Base-by-base conservation (phyloP, 371 early-diverging fungal species). In the Mitosporidium daphniae region DNA sequence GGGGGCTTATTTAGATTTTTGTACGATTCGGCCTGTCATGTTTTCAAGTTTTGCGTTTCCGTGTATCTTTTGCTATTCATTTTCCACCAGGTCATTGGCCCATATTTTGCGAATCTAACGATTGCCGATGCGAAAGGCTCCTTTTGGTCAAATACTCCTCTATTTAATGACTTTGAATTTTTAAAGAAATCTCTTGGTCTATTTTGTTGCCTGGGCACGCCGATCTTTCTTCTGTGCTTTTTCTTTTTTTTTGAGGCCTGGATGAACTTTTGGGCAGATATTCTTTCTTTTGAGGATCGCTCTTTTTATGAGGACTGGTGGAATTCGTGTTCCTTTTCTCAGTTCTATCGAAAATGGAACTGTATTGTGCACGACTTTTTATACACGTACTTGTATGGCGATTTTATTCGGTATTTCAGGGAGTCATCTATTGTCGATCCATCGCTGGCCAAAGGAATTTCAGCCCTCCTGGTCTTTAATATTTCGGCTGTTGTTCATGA, bases 251-350 rank as follows among this genome's bases (percentile, higher is more conserved):
- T 37, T 5, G 34, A 37, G 26, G 10, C 23, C 26, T 37, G 30
- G 32, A 21, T 36, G 15, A 33, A 37, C 17, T 17, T 61, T 9
- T 75, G 80, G 50, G 86, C 82, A 14, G 91, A 94, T 37, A 38
- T 91, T 14, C 84, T 73, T 23, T 43, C 61, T 18, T 86, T 84
- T 44, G 78, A 82, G n/a, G 89, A 94, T 39, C 59, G 75, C 22
- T 59, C 65, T 34, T 86, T 89, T 48, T 91, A 86, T 47, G 75
- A 72, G 30, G 77, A 82, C 42, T 93, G 89, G 86, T 94, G 91
- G 91, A 91, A 94, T 43, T 50, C 57, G n/a, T 41, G 55, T n/a
- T 60, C 64, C 0, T 73, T 66, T 33, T 75, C 68, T 32, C 84
- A 82, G 40, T 94, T 72, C 48, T 74, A 84, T 22, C 59, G 78